A percentile compares a stretch with the other conserved stretches of the same genome.
Conservation (phyloP, 192 early-diverging fungal species). For the Gaertneriomyces sp. region DNA sequence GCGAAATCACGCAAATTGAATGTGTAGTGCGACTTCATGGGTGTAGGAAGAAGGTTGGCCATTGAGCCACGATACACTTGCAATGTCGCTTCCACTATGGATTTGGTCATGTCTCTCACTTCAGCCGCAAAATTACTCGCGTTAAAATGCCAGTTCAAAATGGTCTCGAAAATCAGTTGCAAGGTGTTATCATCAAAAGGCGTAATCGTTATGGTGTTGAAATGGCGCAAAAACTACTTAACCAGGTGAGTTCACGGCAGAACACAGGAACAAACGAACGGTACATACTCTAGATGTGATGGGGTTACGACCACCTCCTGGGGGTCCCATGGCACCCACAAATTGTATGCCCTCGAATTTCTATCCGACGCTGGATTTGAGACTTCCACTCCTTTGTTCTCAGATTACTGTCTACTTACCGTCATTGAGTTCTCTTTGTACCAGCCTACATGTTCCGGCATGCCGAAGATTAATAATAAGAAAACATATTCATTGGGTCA, state of each 20-base stretch:
- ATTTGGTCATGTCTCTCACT: slow-evolving; percentile 34
- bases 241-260: neutral
- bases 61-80: slow-evolving; percentile 53
- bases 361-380: slow-evolving; percentile 5
- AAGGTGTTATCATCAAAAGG: slow-evolving; percentile 54
- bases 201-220: slow-evolving; percentile 54
- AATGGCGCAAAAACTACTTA: slow-evolving; percentile 51
- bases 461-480: no score
- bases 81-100: slow-evolving; percentile 47
- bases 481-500: neutral
- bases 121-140: slow-evolving; percentile 44
- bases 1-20: slow-evolving; percentile 62
- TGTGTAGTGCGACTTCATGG: slow-evolving; percentile 61
- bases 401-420: neutral
- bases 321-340: slow-evolving; percentile 59
- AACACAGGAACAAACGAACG: neutral
- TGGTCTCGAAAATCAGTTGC: slow-evolving; percentile 50
- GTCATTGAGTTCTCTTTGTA: slow-evolving; percentile 52
- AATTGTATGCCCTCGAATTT: slow-evolving; percentile 60
- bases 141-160: slow-evolving; percentile 56
- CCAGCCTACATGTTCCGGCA: slow-evolving; percentile 37
- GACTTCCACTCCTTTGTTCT: neutral
- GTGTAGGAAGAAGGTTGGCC: slow-evolving; percentile 54
- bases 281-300: slow-evolving; percentile 46
- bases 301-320: slow-evolving; percentile 56